A percentile compares a stretch with the other conserved stretches of the same genome.
These are phyloP conservation scores for Sphagnum tenellum DNA, from an alignment of 225 moss, liverwort and hornwort species.

Conservation along the genomic window DNA sequence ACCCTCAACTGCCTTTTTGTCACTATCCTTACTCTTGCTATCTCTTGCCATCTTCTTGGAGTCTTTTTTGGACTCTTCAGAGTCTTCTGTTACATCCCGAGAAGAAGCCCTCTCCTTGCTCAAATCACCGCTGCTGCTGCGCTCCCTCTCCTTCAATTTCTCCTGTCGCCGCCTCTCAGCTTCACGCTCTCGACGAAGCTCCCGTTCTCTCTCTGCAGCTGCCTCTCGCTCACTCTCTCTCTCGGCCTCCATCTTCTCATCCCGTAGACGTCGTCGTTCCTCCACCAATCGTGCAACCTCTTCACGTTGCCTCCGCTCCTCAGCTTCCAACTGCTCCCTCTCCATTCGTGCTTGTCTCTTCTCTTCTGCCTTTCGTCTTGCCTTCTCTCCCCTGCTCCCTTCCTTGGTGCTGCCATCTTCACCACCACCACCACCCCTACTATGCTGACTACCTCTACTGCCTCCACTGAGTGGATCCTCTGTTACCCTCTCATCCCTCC, in stretches of 20 bases:
- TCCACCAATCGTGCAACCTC: constrained; percentile 76
- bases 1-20: no score
- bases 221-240: constrained; percentile 61
- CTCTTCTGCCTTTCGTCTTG: constrained; percentile 71
- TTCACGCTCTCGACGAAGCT: constrained; percentile 55
- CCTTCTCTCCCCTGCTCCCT: constrained; percentile 72
- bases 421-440: constrained; percentile 10
- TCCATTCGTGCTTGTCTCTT: constrained; percentile 69
- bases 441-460: constrained; percentile 37
- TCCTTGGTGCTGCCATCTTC: constrained; percentile 48
- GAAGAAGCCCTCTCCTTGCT: constrained; percentile 29
- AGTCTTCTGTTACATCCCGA: constrained; percentile 28
- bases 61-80: constrained; percentile 41
- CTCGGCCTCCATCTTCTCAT: constrained; percentile 69
- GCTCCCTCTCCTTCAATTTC: constrained; percentile 53
- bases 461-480: constrained; percentile 38
- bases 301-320: constrained; percentile 73
- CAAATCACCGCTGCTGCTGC: constrained; percentile 10
- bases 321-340: constrained; percentile 72
- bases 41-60: constrained; percentile 28
- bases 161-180: constrained; percentile 62
- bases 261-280: constrained; percentile 60
- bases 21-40: constrained; percentile 10
- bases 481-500: constrained; percentile 33
- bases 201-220: constrained; percentile 58